Evolutionary conservation across 441 rosid genomes (phyloP).

Genomic region (Syzygium syzygioides): DNA sequence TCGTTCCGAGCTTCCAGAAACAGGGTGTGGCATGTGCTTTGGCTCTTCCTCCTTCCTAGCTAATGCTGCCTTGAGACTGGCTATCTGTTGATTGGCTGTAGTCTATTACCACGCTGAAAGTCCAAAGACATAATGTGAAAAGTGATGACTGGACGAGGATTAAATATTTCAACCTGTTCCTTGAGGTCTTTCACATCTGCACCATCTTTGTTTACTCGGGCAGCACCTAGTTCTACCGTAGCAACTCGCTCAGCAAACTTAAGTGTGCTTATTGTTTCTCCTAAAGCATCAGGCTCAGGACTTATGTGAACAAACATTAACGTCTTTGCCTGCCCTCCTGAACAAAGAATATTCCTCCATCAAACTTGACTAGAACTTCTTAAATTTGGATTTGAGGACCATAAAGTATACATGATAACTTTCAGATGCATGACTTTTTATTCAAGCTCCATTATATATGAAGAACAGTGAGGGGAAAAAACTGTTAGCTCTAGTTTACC

Average conservation of each 20-base stretch:
- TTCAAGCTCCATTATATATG: background rate
- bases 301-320: slow-evolving; percentile 91
- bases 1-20: slow-evolving; percentile 57
- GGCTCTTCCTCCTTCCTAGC: slow-evolving; percentile 60
- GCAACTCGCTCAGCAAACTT: slow-evolving; percentile 93
- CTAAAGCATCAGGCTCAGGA: slow-evolving; percentile 71
- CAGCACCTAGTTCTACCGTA: slow-evolving; percentile 84
- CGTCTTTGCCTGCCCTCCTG: slow-evolving; percentile 95
- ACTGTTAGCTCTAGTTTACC: slow-evolving; percentile 35
- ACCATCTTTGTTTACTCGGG: slow-evolving; percentile 67
- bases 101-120: background rate
- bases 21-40: slow-evolving; percentile 35
- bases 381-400: background rate
- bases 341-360: slow-evolving; percentile 4
- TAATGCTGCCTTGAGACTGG: slow-evolving; percentile 79
- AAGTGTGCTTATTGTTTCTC: slow-evolving; percentile 84
- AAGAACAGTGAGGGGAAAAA: background rate
- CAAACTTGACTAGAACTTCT: background rate
- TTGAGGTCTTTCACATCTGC: slow-evolving; percentile 78
- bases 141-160: background rate
- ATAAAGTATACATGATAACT: background rate
- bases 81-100: slow-evolving; percentile 40
- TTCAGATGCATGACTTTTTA: background rate
- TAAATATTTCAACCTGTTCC: slow-evolving; percentile 47
- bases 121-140: background rate